Evolutionary conservation across 2,329 filamentous ascomycete species (phyloP).

Genomic region (Ceratocystis cacaofunesta): DNA sequence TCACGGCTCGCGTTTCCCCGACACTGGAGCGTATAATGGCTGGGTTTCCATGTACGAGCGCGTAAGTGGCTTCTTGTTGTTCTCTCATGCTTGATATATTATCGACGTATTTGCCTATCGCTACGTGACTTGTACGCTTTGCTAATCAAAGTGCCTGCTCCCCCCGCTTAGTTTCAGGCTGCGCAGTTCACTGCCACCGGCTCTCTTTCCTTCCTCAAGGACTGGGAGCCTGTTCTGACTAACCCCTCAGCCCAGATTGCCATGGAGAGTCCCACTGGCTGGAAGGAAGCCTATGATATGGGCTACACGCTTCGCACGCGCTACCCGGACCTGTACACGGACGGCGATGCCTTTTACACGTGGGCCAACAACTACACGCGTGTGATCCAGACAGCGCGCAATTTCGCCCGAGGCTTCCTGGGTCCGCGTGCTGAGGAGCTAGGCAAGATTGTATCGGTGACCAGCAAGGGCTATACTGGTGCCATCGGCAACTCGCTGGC

Average conservation of each 20-base stretch:
- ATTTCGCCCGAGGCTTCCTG: conserved; percentile 47
- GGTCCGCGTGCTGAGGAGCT: conserved; percentile 38
- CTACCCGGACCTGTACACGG: conserved; percentile 35
- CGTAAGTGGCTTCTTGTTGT: conserved; percentile 22
- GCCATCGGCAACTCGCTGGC: conserved; percentile 48
- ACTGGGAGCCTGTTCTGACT: conserved; percentile 43
- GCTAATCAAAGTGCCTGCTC: neutral
- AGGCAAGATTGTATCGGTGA: conserved; percentile 44
- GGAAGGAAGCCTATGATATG: conserved; percentile 44
- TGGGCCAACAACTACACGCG: conserved; percentile 54
- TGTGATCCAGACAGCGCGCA: conserved; percentile 45
- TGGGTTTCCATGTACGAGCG: conserved; percentile 37
- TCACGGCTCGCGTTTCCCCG: conserved; percentile 50
- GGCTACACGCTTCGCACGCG: conserved; percentile 37
- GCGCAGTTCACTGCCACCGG: conserved; percentile 39
- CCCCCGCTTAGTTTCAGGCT: conserved; percentile 33
- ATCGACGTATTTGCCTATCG: too few relatives aligned
- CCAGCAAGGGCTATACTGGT: conserved; percentile 34
- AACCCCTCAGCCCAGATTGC: conserved; percentile 41
- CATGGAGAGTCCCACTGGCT: conserved; percentile 45
- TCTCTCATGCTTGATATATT: neutral
- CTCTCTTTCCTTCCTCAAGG: conserved; percentile 39
- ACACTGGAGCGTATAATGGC: conserved; percentile 41
- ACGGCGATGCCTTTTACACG: conserved; percentile 38
- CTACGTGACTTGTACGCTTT: neutral